Evolutionary conservation across 108 stramenopile genomes (phyloP), one percentile per base, ranked within the genome.

Genomic region (Nitzschia sp.): DNA sequence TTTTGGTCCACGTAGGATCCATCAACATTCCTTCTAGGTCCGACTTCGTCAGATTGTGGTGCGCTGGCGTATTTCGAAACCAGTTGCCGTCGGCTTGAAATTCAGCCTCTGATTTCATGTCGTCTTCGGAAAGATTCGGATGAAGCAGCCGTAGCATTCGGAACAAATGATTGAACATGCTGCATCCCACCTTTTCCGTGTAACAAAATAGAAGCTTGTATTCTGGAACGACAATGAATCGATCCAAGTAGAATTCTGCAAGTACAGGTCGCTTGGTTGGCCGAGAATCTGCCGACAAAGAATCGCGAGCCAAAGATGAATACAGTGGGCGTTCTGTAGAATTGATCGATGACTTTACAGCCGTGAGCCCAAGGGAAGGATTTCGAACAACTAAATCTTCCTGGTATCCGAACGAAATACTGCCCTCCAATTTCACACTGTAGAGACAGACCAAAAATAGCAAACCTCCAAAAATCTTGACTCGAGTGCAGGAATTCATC

Each of bases 1-100:
- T 80, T 28, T 53, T 53, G 4, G 78, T 82, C 80, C 81, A 85
- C 17, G 56, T 38, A 0, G 62, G 67, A 66, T 56, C 58, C 1
- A 60, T 70, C 63, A 75, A 41, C 45, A 81, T 75, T 3, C 36
- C 54, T 46, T 59, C 48, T n/a, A 50, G 19, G 21, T 50, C 48
- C 4, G 13, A 21, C 48, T 50, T 50, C 16, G 48, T n/a, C 16
- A 22, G 13, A 50, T 50, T 50, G 48, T 50, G 48, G 19, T 50
- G 48, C 8, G 4, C 19, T 50, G 48, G 48, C 13, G 48, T 16
- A 50, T 50, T 50, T 5, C 48, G 48, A 50, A 16, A 16, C 13
- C 48, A 50, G 19, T 11, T 50, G 21, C 19, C 21, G 19, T 21
- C 19, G 21, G 48, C 9, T 21, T 19, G 48, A 50, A 50, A 50